Evolutionary conservation across 768 basidiomycete species (phyloP).

Genomic region (Daedaleopsis nitida): DNA sequence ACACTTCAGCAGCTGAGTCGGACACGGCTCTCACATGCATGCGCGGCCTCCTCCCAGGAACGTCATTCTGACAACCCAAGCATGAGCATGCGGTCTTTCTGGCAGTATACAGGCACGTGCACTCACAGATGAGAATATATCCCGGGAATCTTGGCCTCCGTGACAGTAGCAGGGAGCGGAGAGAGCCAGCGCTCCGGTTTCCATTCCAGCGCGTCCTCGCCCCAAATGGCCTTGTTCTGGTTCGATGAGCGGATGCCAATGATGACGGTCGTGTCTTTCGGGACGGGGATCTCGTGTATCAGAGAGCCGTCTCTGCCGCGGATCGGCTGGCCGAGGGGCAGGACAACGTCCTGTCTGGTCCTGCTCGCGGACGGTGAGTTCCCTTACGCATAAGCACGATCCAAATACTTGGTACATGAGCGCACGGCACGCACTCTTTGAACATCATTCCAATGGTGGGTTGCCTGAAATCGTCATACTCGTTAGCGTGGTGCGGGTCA

Average conservation of each 20-base stretch:
- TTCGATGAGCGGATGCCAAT: slow-evolving; percentile 51
- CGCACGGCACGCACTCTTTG: not conserved
- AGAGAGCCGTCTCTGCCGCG: slow-evolving; percentile 41
- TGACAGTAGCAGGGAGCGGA: slow-evolving; percentile 21
- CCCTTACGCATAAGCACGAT: too few species aligned
- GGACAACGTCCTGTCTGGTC: slow-evolving; percentile 54
- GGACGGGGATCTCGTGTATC: slow-evolving; percentile 43
- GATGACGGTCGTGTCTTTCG: slow-evolving; percentile 48
- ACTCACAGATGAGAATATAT: slow-evolving; percentile 28
- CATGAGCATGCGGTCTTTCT: not conserved
- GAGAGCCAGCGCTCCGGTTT: slow-evolving; percentile 66
- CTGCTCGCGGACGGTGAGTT: slow-evolving; percentile 1
- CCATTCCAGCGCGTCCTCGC: slow-evolving; percentile 57
- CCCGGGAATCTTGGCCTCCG: slow-evolving; percentile 23
- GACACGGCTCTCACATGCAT: slow-evolving; percentile 6
- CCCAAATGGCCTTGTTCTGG: slow-evolving; percentile 59
- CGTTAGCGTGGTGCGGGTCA: too few species aligned
- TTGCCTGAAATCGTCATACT: too few species aligned
- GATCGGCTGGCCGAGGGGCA: slow-evolving; percentile 59
- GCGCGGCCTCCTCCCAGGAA: slow-evolving; percentile 7
- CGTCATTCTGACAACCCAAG: slow-evolving; percentile 9
- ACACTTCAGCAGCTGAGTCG: not conserved
- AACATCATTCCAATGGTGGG: not conserved
- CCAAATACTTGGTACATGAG: not conserved
- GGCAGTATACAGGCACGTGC: not conserved